Evolutionary conservation across 2,329 filamentous ascomycete species (phyloP).

Genomic region (Arthrobotrys megalospora): DNA sequence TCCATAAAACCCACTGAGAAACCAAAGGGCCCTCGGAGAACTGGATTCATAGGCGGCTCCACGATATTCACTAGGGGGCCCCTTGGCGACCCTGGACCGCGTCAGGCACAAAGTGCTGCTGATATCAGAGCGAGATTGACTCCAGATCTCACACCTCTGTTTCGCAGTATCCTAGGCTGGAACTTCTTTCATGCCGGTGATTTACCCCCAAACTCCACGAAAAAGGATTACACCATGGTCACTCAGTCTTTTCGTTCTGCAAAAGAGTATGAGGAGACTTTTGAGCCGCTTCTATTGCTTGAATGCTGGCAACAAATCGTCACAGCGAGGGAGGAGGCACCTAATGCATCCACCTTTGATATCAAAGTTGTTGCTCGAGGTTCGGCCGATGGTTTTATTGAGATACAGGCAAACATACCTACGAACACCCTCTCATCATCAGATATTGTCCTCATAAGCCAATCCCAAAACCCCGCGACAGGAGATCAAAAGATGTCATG

Average conservation of each 20-base stretch:
- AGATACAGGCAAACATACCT: constrained; percentile 86
- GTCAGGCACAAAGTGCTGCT: constrained; percentile 70
- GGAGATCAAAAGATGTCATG: constrained; percentile 81
- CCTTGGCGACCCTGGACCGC: constrained; percentile 62
- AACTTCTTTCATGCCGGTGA: constrained; percentile 93
- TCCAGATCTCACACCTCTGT: constrained; percentile 87
- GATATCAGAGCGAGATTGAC: constrained; percentile 94
- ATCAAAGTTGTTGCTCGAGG: constrained; percentile 89
- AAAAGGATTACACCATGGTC: constrained; percentile 81
- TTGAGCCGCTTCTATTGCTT: constrained; percentile 88
- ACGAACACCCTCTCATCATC: constrained; percentile 80
- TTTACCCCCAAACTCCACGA: constrained; percentile 81
- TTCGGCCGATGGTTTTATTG: constrained; percentile 91
- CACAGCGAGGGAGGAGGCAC: constrained; percentile 84
- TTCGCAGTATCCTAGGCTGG: constrained; percentile 90
- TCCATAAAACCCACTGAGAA: constrained; percentile 66
- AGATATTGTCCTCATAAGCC: constrained; percentile 89
- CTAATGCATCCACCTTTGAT: constrained; percentile 83
- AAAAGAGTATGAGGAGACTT: constrained; percentile 85
- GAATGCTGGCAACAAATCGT: constrained; percentile 97
- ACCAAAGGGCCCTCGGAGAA: constrained; percentile 73
- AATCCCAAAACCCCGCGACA: constrained; percentile 78
- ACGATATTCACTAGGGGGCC: constrained; percentile 66
- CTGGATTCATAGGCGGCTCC: constrained; percentile 76
- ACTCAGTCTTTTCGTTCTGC: constrained; percentile 83